Base-by-base conservation (phyloP, 1,284 basidiomycete genomes). In the Retiboletus fuscus region DNA sequence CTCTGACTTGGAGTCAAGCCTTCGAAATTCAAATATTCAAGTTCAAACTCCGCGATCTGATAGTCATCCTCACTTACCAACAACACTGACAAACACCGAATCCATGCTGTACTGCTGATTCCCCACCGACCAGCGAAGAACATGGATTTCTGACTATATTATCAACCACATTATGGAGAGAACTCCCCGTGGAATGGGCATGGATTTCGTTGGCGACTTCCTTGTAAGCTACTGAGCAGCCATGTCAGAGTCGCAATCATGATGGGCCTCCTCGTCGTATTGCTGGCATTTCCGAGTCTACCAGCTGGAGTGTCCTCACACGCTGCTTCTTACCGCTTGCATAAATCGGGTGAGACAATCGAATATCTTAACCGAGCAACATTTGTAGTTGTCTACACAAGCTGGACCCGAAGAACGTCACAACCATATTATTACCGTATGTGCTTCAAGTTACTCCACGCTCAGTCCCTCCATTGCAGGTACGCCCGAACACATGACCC, bases 401-500 rank as follows among this genome's bases (percentile, higher is more conserved):
- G 15, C 62, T 24, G 39, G 30, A 69, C 41, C 53, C 72, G 61
- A 58, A 58, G 30, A 20, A n/a, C 24, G 28, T 12, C 22, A 20
- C 57, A 46, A 46, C 6, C 30, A 46, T 5, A 22, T 46, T 46
- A 46, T 62, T 30, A 61, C 64, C 75, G 64, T 69, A 58, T 15
- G 20, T 44, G 28, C 47, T 26, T n/a, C n/a, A n/a, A n/a, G n/a
- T n/a, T 55, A 22, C 26, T 61, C 61, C 61, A 43, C 49, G 49
- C 34, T 51, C 41, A 34, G 26, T 12, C 53, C n/a, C 30, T 41
- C 44, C 61, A 24, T 22, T 44, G 60, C 41, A 44, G 20, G 12
- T 61, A 30, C 43, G 61, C 43, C 28, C 28, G 20, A 62, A 57
- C 73, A 69, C 66, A 73, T 66, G 69, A 67, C 60, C 39, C 58